Evolutionary conservation across 768 basidiomycete genomes (phyloP).

Genomic region (Boletus pseudopeckii): DNA sequence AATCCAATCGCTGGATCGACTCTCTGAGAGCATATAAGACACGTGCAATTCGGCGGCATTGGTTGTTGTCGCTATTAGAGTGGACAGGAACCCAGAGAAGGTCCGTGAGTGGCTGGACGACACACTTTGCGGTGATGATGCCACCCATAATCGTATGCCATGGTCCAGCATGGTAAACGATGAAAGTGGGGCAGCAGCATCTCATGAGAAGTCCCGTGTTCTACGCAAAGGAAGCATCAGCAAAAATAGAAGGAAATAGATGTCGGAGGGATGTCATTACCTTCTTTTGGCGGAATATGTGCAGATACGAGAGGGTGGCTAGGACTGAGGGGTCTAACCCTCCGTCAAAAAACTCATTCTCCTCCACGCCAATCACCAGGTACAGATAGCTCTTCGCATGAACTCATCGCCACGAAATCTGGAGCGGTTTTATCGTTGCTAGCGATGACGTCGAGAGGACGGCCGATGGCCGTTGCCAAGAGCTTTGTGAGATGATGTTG

Average conservation of each 20-base stretch:
- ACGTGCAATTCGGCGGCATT: constrained; percentile 11
- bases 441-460: not conserved
- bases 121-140: constrained; percentile 22
- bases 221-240: constrained; percentile 2
- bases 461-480: not conserved
- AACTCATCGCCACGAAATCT: not conserved
- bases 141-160: constrained; percentile 34
- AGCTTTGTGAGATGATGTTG: not conserved
- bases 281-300: constrained; percentile 8
- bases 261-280: not conserved
- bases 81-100: constrained; percentile 24
- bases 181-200: constrained; percentile 32
- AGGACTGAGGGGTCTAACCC: constrained; percentile 31
- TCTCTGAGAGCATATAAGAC: constrained; percentile 22
- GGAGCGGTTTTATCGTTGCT: not conserved
- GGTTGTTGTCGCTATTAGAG: constrained; percentile 16
- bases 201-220: constrained; percentile 1
- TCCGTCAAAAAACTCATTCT: constrained; percentile 12
- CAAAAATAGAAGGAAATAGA: not conserved
- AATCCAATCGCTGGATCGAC: constrained; percentile 9
- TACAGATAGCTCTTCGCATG: not conserved
- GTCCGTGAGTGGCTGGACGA: constrained; percentile 37
- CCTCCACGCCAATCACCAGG: constrained; percentile 22
- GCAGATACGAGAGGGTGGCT: constrained; percentile 24
- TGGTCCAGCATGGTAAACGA: constrained; percentile 17